Percentiles rank a stretch among this genome's conserved stretches.
Conservation (phyloP, 2,329 filamentous ascomycete species). For the Pezicula neosporulosa region DNA sequence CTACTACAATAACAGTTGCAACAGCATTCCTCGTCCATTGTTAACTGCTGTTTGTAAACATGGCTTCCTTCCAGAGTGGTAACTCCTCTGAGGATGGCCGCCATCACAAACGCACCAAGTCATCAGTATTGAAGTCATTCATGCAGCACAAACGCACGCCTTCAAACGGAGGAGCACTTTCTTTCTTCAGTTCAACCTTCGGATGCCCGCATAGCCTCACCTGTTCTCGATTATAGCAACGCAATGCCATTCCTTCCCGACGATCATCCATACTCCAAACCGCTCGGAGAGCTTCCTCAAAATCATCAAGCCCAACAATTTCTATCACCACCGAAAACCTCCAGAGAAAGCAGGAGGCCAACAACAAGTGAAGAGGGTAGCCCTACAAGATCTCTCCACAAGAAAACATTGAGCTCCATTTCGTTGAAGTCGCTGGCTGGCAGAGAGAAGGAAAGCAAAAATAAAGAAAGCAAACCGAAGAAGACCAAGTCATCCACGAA, state of each 20-base stretch:
- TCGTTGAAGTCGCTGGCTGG: constrained; percentile 39
- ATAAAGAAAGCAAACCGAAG: constrained; percentile 51
- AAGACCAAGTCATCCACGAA: constrained; percentile 84
- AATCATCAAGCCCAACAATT: constrained; percentile 43
- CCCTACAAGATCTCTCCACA: constrained; percentile 35
- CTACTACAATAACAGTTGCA: constrained; percentile 12
- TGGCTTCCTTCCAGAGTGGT: constrained; percentile 21
- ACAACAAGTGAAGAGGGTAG: constrained; percentile 25
- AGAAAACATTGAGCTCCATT: constrained; percentile 39
- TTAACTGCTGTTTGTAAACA: constrained; percentile 18
- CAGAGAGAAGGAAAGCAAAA: constrained; percentile 28
- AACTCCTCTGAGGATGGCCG: constrained; percentile 13
- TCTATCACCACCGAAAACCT: constrained; percentile 36
- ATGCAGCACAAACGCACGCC: constrained; percentile 26
- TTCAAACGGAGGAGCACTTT: constrained; percentile 22
- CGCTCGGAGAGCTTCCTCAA: constrained; percentile 54
- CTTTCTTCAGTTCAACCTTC: constrained; percentile 16
- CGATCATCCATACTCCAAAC: constrained; percentile 35
- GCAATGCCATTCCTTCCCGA: constrained; percentile 32
- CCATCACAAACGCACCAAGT: constrained; percentile 27
- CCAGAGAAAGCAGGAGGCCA: constrained; percentile 28
- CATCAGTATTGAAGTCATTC: constrained; percentile 28
- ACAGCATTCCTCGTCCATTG: constrained; percentile 4
- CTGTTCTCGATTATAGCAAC: constrained; percentile 13
- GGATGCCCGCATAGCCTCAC: constrained; percentile 16